Conservation (phyloP, 2,329 filamentous ascomycete genomes). For the Cladosporium cucumerinum region DNA sequence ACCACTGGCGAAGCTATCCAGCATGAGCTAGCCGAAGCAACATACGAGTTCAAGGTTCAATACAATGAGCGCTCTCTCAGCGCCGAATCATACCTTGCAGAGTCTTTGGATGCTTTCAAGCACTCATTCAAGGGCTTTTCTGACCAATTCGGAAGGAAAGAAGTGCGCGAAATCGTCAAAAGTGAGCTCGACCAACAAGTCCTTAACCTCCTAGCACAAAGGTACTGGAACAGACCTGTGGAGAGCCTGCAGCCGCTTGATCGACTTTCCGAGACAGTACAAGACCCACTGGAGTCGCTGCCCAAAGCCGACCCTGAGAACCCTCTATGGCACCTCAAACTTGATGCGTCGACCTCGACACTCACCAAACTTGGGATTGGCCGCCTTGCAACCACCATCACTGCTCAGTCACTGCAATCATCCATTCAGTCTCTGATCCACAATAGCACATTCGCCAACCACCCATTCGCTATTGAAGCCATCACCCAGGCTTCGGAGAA, state of each 20-base stretch:
- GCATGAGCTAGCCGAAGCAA: constrained; percentile 92
- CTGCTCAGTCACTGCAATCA: constrained; percentile 80
- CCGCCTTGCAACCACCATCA: constrained; percentile 84
- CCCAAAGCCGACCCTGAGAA: constrained; percentile 82
- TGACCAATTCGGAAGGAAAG: constrained; percentile 80
- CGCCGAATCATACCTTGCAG: constrained; percentile 93
- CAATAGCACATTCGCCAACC: constrained; percentile 78
- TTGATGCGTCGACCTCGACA: constrained; percentile 85
- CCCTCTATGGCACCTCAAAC: constrained; percentile 87
- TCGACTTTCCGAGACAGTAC: constrained; percentile 24
- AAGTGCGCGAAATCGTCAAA: constrained; percentile 88
- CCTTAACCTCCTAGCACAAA: constrained; percentile 83
- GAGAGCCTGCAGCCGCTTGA: constrained; percentile 64
- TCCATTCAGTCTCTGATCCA: constrained; percentile 76
- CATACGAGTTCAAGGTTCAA: constrained; percentile 98
- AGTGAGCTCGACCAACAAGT: constrained; percentile 91
- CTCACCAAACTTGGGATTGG: constrained; percentile 94
- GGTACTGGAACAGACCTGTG: constrained; percentile 97
- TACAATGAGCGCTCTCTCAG: constrained; percentile 95
- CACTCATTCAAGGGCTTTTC: constrained; percentile 95
- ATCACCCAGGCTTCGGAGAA: constrained; percentile 86
- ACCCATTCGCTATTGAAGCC: constrained; percentile 89
- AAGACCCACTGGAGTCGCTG: constrained; percentile 57
- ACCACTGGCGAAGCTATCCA: constrained; percentile 87
- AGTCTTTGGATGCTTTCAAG: constrained; percentile 93